Evolutionary conservation across 2,329 filamentous ascomycete species (phyloP), one percentile per base, ranked within the genome.

Genomic region (Calycina herbarum): DNA sequence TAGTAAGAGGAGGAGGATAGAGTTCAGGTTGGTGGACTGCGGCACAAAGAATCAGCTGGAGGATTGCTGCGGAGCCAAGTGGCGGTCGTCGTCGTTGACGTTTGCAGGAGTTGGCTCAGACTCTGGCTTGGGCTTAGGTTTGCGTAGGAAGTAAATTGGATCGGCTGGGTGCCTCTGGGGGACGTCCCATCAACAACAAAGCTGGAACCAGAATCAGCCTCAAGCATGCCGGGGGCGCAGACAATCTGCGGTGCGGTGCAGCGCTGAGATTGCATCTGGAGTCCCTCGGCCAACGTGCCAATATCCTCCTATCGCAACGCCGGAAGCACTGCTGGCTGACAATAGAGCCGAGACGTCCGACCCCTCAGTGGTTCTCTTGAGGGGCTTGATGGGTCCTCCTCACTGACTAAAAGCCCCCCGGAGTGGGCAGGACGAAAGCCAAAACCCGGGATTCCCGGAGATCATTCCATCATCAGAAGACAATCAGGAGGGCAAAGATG

Each of bases 161-260:
- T 24, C 45, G 45, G n/a, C 45, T 20, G 42, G 42, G 42, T 48
- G 42, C n/a, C 7, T 24, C n/a, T 20, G 48, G 48, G 20, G 8
- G 48, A 13, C 20, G 48, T 24, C 48, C 48, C 48, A 54, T 67
- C 67, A 67, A 64, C 65, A 67, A 58, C 45, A 54, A 54, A 54
- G 48, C 48, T 54, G 48, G 48, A 27, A 27, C n/a, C 38, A 48
- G 15, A 67, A 65, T 70, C 65, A 70, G 67, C 69, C 67, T 68
- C 69, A 69, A 54, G 67, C 66, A 69, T 67, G 64, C 66, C 67
- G 61, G 62, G 62, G 62, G 63, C 54, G 61, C 57, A 65, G 64
- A 51, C 40, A 17, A 57, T 24, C 7, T 29, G 57, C 31, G 42
- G 56, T 31, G 56, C 56, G n/a, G 29, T 54, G 48, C 48, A n/a